Evolutionary conservation across 2,329 filamentous ascomycete genomes (phyloP), one percentile per base, ranked within the genome.

Genomic region (Endoconidiophora laricicola): DNA sequence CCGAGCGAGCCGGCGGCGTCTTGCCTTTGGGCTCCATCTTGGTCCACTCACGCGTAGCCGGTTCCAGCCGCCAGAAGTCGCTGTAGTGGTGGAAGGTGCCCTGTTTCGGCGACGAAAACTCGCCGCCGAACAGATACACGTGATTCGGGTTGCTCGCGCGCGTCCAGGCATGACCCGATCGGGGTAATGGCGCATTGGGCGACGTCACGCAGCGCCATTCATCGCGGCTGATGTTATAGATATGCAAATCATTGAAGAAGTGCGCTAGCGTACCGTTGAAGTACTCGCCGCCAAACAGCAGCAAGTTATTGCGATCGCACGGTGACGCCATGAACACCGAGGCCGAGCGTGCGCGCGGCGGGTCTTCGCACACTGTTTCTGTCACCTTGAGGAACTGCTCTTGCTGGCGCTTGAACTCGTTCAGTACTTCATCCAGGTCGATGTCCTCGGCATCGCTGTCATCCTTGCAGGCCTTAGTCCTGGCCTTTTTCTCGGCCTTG

Each of bases 51-150:
- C 87, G 74, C 6, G 77, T 80, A 6, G 73, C 74, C 0, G 90
- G 83, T 60, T 96, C 88, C 41, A 96, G 74, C 46, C 83, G 75
- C 90, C 91, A 98, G 63, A 98, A 96, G 66, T 96, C 91, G 60
- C 94, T 94, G 68, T 98, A 98, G 65, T 98, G 91, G 64, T 98
- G 95, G 60, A 98, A 98, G 0, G 90, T 96, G 3, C 91, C 91
- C 65, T 96, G 91, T 62, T 95, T 96, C 2, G 91, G 91, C 24
- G 83, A 90, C 52, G 85, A 93, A 64, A 98, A 98, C 66, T 98
- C 91, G 54, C 90, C 91, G 56, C 91, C 91, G 60, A 96, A 96
- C 14, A 98, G 69, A 63, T 94, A 98, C 48, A 96, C 76, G 33
- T 83, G 79, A 55, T 82, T 83, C 14, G 81, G 71, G 64, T 95